These are phyloP conservation scores for Colletotrichum melonis DNA, from an alignment of 2,329 filamentous ascomycete species.

Conservation along the genomic window DNA sequence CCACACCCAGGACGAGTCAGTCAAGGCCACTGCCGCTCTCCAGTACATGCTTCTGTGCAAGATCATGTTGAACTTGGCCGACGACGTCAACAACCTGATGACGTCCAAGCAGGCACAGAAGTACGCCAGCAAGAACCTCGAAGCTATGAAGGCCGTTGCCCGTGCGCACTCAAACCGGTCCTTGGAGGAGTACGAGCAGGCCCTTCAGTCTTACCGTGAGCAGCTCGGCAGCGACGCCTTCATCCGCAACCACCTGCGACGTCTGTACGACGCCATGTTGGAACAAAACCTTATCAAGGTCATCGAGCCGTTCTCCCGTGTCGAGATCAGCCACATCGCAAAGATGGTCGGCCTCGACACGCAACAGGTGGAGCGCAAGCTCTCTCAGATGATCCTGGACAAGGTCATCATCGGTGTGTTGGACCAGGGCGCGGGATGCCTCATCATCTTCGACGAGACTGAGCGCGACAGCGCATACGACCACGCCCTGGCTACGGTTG, in stretches of 20 bases:
- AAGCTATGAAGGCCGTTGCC: constrained; percentile 99
- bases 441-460: constrained; percentile 97
- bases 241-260: constrained; percentile 95
- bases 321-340: constrained; percentile 96
- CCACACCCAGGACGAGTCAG: constrained; percentile 87
- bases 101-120: constrained; percentile 96
- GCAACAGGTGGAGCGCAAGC: constrained; percentile 96
- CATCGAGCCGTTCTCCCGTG: constrained; percentile 97
- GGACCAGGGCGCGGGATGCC: constrained; percentile 95
- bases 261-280: constrained; percentile 97
- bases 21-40: constrained; percentile 93
- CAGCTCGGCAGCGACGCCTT: constrained; percentile 95
- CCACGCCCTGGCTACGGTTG: constrained; percentile 91
- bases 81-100: constrained; percentile 96
- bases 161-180: constrained; percentile 95
- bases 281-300: constrained; percentile 99
- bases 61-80: constrained; percentile 97
- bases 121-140: constrained; percentile 94
- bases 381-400: constrained; percentile 99
- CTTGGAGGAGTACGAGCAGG: constrained; percentile 95
- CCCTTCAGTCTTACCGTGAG: constrained; percentile 88
- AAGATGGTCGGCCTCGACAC: constrained; percentile 98
- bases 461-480: constrained; percentile 95
- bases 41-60: constrained; percentile 99
- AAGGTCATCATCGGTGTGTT: constrained; percentile 98